Evolutionary conservation across 306 rosid species (phyloP).

Genomic region (Datisca glomerata): DNA sequence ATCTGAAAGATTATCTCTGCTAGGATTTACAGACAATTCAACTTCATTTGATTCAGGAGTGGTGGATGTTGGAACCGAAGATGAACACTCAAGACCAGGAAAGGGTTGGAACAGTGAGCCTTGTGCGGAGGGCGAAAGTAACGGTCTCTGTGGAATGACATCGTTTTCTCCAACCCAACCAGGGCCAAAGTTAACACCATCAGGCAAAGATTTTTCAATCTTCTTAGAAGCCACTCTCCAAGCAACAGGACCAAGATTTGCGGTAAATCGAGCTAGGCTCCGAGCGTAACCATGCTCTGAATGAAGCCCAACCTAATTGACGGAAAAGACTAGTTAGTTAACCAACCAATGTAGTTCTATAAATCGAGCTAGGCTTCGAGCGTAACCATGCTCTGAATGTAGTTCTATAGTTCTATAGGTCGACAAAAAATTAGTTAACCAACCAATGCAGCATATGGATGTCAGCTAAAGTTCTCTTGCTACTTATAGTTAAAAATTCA

Average conservation of each 20-base stretch:
- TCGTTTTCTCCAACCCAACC: conserved; percentile 68
- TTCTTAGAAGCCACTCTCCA: conserved; percentile 47
- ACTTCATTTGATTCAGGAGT: conserved; percentile 17
- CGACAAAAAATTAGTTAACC: conserved; percentile 14
- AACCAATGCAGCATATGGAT: not conserved
- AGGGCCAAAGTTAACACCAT: conserved; percentile 39
- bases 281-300: conserved; percentile 48
- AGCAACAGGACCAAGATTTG: conserved; percentile 35
- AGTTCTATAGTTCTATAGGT: conserved; percentile 44
- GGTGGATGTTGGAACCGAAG: conserved; percentile 11
- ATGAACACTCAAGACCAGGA: conserved; percentile 10
- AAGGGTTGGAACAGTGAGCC: conserved; percentile 16
- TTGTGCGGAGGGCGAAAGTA: conserved; percentile 10
- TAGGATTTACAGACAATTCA: conserved; percentile 15
- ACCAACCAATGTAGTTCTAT: conserved; percentile 13
- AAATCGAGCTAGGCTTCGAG: conserved; percentile 54
- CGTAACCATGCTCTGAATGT: conserved; percentile 43
- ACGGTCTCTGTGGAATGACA: conserved; percentile 14
- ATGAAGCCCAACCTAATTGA: conserved; percentile 50
- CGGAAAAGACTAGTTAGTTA: conserved; percentile 15
- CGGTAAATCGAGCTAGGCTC: conserved; percentile 55
- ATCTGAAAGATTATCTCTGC: conserved; percentile 18
- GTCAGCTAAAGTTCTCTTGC: no score
- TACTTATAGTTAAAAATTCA: no score
- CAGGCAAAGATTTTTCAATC: conserved; percentile 33